Percentiles rank a stretch among this genome's conserved stretches.
These are phyloP conservation scores for Aspergillus luchuensis DNA, from an alignment of 2,329 filamentous ascomycete genomes.

Conservation along the genomic window DNA sequence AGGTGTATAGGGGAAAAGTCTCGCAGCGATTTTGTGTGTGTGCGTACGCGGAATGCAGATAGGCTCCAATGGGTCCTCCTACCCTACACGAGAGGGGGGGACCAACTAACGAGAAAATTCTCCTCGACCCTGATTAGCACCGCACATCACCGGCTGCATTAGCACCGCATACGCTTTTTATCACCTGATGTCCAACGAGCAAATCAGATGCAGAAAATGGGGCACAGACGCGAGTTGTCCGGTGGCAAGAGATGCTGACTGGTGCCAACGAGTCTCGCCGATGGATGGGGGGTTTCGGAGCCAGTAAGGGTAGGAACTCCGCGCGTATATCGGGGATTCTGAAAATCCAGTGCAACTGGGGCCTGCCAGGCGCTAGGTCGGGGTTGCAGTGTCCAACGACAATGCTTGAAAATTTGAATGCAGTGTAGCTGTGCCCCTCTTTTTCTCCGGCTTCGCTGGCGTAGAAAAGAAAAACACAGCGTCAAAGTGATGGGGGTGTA, in stretches of 20 bases:
- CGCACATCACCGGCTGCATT: slow-evolving; percentile 18
- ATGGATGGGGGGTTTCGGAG: not conserved
- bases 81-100: not conserved
- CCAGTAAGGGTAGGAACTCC: not conserved
- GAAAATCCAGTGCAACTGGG: slow-evolving; percentile 1
- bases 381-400: not conserved
- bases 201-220: slow-evolving; percentile 17
- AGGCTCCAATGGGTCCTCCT: slow-evolving; percentile 8
- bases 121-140: slow-evolving; percentile 14
- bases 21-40: not conserved
- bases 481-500: not conserved
- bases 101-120: not conserved
- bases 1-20: not conserved
- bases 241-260: slow-evolving; percentile 12
- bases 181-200: slow-evolving; percentile 20
- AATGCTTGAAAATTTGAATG: not conserved
- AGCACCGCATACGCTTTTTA: slow-evolving; percentile 20
- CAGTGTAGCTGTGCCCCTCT: not conserved
- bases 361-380: slow-evolving; percentile 4
- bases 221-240: slow-evolving; percentile 14
- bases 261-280: slow-evolving; percentile 17
- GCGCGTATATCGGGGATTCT: slow-evolving; percentile 14
- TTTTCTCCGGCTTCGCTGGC: not conserved
- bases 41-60: not conserved
- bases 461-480: not conserved